Evolutionary conservation across 306 rosid genomes (phyloP).

Genomic region (Arachis hypogaea): DNA sequence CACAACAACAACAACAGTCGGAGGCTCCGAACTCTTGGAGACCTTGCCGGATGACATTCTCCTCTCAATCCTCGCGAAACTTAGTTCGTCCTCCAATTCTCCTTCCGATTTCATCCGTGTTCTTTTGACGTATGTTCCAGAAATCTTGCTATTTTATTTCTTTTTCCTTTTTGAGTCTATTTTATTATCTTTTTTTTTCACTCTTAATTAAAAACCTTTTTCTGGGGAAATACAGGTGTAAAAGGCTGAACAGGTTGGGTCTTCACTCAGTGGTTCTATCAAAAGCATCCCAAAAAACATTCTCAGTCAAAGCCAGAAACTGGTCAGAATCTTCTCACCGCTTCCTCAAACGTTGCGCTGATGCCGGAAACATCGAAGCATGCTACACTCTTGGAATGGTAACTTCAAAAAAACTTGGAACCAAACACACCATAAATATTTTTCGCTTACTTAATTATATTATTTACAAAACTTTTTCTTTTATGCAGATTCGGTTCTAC

Average conservation of each 20-base stretch:
- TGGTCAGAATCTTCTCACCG: constrained; percentile 86
- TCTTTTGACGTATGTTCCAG: constrained; percentile 62
- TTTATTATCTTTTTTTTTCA: neutral
- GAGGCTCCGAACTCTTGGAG: constrained; percentile 55
- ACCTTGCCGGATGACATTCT: constrained; percentile 79
- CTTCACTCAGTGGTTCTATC: constrained; percentile 60
- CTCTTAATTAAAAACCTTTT: neutral
- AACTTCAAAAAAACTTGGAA: neutral
- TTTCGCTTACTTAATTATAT: neutral
- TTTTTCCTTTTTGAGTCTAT: neutral
- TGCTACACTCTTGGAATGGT: constrained; percentile 97
- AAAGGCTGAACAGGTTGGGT: constrained; percentile 66
- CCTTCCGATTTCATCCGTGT: constrained; percentile 75
- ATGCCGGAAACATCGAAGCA: constrained; percentile 90
- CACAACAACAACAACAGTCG: neutral
- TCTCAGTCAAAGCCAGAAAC: constrained; percentile 57
- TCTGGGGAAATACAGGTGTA: constrained; percentile 61
- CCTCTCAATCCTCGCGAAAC: constrained; percentile 63
- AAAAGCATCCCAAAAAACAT: constrained; percentile 61
- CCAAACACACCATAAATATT: no score
- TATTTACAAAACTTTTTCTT: neutral
- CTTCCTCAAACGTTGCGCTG: constrained; percentile 76
- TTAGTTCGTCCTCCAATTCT: constrained; percentile 57
- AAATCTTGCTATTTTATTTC: neutral
- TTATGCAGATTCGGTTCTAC: constrained; percentile 86